A percentile compares a stretch with the other conserved stretches of the same genome.
Evolutionary conservation across 2,329 filamentous ascomycete genomes (phyloP).

Genomic region (Rugonectria rugulosa): DNA sequence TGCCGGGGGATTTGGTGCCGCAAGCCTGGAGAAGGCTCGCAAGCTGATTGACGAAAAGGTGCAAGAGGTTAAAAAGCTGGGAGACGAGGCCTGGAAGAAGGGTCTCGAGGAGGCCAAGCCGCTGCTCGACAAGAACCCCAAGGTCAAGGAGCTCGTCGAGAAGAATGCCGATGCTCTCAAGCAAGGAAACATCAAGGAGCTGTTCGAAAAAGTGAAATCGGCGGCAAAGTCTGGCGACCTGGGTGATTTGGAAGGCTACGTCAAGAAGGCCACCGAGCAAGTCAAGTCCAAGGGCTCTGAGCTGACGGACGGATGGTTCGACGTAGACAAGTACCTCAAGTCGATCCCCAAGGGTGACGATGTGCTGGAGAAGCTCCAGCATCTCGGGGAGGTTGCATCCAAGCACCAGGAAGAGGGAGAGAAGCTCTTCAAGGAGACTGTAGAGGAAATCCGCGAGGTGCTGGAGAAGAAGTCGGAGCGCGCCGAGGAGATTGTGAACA

Average conservation of each 20-base stretch:
- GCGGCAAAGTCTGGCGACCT: constrained; percentile 68
- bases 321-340: constrained; percentile 69
- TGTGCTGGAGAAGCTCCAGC: constrained; percentile 70
- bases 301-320: constrained; percentile 50
- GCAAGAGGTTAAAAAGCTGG: constrained; percentile 70
- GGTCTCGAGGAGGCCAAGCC: constrained; percentile 75
- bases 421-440: constrained; percentile 72
- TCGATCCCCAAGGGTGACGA: constrained; percentile 70
- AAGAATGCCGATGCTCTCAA: constrained; percentile 74
- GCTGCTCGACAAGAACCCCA: constrained; percentile 77
- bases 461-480: constrained; percentile 66
- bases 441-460: constrained; percentile 71
- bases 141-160: constrained; percentile 76
- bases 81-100: constrained; percentile 77
- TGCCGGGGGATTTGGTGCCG: constrained; percentile 64
- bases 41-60: constrained; percentile 74
- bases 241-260: constrained; percentile 49
- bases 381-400: constrained; percentile 69
- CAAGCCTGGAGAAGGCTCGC: constrained; percentile 62
- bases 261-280: constrained; percentile 42
- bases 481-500: constrained; percentile 65
- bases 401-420: constrained; percentile 75
- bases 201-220: constrained; percentile 69
- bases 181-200: constrained; percentile 68
- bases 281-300: constrained; percentile 57